These are phyloP conservation scores for Omphalotus guepiniiformis DNA, from an alignment of 768 basidiomycete species.

Conservation along the genomic window DNA sequence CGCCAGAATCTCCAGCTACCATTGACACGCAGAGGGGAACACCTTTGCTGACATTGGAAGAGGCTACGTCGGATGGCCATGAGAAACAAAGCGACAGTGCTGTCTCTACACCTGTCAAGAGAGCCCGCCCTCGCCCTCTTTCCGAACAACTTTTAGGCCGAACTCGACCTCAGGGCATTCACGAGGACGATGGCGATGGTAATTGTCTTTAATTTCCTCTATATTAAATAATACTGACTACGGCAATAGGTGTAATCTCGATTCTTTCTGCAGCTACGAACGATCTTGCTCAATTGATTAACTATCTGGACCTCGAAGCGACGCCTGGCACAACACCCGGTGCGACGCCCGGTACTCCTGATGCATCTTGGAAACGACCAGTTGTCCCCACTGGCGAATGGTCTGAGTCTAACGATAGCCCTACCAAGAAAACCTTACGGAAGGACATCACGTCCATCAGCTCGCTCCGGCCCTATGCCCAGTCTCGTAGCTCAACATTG, in stretches of 20 bases:
- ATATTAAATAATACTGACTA: slow-evolving; percentile 6
- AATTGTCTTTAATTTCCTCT: slow-evolving; percentile 25
- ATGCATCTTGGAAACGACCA: slow-evolving; percentile 23
- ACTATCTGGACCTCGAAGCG: slow-evolving; percentile 75
- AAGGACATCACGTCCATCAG: slow-evolving; percentile 37
- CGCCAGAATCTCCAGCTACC: slow-evolving; percentile 9
- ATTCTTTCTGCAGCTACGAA: slow-evolving; percentile 78
- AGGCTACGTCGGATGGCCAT: slow-evolving; percentile 53
- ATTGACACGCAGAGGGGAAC: background rate
- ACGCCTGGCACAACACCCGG: slow-evolving; percentile 59
- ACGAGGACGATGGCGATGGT: slow-evolving; percentile 51
- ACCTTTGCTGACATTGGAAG: slow-evolving; percentile 42
- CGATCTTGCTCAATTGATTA: slow-evolving; percentile 74
- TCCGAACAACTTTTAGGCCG: slow-evolving; percentile 59
- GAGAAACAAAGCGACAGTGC: slow-evolving; percentile 17
- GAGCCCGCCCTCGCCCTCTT: slow-evolving; percentile 47
- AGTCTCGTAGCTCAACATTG: slow-evolving; percentile 20
- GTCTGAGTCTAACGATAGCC: slow-evolving; percentile 25
- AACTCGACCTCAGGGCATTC: slow-evolving; percentile 44
- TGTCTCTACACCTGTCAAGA: slow-evolving; percentile 36
- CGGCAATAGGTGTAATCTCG: slow-evolving; percentile 48
- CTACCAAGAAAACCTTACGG: slow-evolving; percentile 31
- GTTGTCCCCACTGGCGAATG: background rate
- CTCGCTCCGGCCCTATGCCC: slow-evolving; percentile 47
- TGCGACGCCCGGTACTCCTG: slow-evolving; percentile 39